These are phyloP conservation scores for Cryptococcus sp. DNA, from an alignment of 1,284 basidiomycete genomes.

Conservation along the genomic window DNA sequence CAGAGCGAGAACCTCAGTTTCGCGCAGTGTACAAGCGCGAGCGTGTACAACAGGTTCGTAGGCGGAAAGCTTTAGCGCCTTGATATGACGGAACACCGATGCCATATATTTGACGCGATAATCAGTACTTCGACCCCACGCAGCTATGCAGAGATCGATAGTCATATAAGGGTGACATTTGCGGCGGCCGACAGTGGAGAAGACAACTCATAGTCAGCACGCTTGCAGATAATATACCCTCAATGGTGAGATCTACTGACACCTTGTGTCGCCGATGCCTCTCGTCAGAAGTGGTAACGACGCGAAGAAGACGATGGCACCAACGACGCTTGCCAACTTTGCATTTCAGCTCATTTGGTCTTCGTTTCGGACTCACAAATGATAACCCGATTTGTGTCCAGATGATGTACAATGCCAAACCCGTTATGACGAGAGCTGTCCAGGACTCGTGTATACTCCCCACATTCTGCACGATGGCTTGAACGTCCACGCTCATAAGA, in stretches of 20 bases:
- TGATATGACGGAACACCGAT: slow-evolving; percentile 25
- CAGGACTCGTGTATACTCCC: slow-evolving; percentile 12
- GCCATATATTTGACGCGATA: slow-evolving; percentile 23
- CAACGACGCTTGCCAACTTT: slow-evolving; percentile 14
- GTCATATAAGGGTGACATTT: too few relatives aligned
- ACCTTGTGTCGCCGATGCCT: slow-evolving; percentile 8
- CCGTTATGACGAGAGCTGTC: slow-evolving; percentile 20
- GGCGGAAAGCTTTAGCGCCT: slow-evolving; percentile 28
- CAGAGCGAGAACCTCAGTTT: slow-evolving; percentile 9
- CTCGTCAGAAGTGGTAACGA: slow-evolving; percentile 12
- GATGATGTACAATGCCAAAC: slow-evolving; percentile 24
- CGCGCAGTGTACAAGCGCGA: slow-evolving; percentile 10
- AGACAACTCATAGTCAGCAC: too few relatives aligned
- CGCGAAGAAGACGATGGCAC: slow-evolving; percentile 20
- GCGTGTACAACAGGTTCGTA: slow-evolving; percentile 17
- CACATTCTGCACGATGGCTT: slow-evolving; percentile 4
- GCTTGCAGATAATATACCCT: too few relatives aligned
- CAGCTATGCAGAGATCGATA: slow-evolving; percentile 1
- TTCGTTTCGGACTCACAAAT: slow-evolving; percentile 16
- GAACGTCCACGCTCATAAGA: slow-evolving; percentile 25
- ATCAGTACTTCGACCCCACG: slow-evolving; percentile 19
- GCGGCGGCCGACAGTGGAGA: too few relatives aligned
- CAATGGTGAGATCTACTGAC: not conserved
- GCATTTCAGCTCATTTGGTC: not conserved
- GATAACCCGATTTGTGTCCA: slow-evolving; percentile 24